These are phyloP conservation scores for Emericellopsis cladophorae DNA, from an alignment of 2,329 filamentous ascomycete genomes.

Conservation along the genomic window DNA sequence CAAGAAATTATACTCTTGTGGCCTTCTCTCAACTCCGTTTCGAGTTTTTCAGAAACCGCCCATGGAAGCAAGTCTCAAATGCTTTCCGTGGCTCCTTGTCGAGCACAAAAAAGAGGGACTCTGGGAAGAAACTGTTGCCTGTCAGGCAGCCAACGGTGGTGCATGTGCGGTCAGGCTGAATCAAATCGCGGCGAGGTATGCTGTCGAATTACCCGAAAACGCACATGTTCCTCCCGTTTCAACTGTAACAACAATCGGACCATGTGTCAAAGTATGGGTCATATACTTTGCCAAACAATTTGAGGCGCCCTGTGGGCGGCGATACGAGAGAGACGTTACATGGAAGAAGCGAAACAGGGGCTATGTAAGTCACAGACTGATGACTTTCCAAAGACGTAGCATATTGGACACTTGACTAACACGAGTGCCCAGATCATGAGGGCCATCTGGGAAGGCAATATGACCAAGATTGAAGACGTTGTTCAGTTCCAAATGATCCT, in stretches of 20 bases:
- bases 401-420: background rate
- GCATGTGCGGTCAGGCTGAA: constrained; percentile 7
- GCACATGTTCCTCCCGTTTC: constrained; percentile 7
- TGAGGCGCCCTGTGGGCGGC: constrained; percentile 1
- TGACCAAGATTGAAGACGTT: constrained; percentile 4
- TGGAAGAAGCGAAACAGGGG: too few species aligned
- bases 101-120: constrained; percentile 7
- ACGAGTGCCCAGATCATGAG: constrained; percentile 6
- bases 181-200: constrained; percentile 3
- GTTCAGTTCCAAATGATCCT: constrained; percentile 6
- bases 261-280: constrained; percentile 7
- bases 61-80: constrained; percentile 3
- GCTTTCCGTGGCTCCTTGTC: constrained; percentile 9
- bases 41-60: background rate
- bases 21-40: background rate
- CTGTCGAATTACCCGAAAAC: background rate
- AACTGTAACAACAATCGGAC: constrained; percentile 6
- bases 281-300: constrained; percentile 5
- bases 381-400: too few species aligned
- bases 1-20: background rate
- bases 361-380: too few species aligned
- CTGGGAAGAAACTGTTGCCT: constrained; percentile 1
- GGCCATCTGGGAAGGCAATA: constrained; percentile 8
- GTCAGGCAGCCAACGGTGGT: constrained; percentile 6
- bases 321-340: too few species aligned